A percentile compares a stretch with the other conserved stretches of the same genome.
These are phyloP conservation scores for Coprinopsis strossmayeri DNA, from an alignment of 768 basidiomycete species.

Conservation along the genomic window DNA sequence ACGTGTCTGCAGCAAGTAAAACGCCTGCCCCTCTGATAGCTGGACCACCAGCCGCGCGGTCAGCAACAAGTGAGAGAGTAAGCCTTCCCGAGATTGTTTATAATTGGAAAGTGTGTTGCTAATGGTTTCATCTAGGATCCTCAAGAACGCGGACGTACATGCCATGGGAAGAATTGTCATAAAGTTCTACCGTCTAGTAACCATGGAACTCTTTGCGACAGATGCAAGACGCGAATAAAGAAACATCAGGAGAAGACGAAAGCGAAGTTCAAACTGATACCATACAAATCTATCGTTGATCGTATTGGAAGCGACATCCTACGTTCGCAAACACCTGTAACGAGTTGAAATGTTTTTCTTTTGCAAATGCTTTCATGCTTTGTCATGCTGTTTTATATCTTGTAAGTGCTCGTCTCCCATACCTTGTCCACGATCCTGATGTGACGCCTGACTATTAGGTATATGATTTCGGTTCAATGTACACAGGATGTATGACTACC, in stretches of 20 bases:
- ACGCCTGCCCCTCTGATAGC: too few relatives aligned
- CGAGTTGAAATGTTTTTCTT: too few relatives aligned
- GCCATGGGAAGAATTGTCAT: slow-evolving; percentile 31
- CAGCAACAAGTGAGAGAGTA: neutral
- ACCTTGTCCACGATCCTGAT: too few relatives aligned
- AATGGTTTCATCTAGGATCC: neutral
- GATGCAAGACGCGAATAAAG: slow-evolving; percentile 38
- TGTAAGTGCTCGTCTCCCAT: too few relatives aligned
- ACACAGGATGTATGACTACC: too few relatives aligned
- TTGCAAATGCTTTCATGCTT: too few relatives aligned
- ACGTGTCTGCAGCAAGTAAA: too few relatives aligned
- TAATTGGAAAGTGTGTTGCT: neutral
- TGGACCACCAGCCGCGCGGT: too few relatives aligned
- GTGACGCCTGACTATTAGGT: too few relatives aligned
- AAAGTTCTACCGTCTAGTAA: slow-evolving; percentile 24
- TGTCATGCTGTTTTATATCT: too few relatives aligned
- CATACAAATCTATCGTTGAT: slow-evolving; percentile 20
- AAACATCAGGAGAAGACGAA: slow-evolving; percentile 37
- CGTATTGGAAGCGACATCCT: neutral
- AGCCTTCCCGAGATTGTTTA: neutral
- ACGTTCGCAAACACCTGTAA: too few relatives aligned
- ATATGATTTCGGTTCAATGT: too few relatives aligned
- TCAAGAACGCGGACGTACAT: slow-evolving; percentile 8
- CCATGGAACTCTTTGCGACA: slow-evolving; percentile 32
- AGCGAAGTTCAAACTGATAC: slow-evolving; percentile 38